These are phyloP conservation scores for Candida nonsorbophila DNA, from an alignment of 805 yeast species.

Conservation along the genomic window DNA sequence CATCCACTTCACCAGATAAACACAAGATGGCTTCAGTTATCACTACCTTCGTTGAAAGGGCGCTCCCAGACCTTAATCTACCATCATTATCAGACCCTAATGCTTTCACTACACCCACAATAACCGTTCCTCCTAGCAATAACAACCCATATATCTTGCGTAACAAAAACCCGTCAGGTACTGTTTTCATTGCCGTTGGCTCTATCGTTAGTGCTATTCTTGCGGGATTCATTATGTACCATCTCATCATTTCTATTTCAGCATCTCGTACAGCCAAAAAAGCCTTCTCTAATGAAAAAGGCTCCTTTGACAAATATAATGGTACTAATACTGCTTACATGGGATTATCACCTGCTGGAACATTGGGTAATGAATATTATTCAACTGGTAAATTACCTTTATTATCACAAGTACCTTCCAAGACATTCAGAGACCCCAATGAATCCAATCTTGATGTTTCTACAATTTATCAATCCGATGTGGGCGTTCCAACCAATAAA, in stretches of 20 bases:
- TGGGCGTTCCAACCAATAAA: slow-evolving; percentile 25
- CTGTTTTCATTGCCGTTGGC: slow-evolving; percentile 81
- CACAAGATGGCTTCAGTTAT: slow-evolving; percentile 6
- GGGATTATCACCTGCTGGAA: slow-evolving; percentile 18
- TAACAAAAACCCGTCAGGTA: slow-evolving; percentile 58
- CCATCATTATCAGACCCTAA: slow-evolving; percentile 11
- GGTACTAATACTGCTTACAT: slow-evolving; percentile 9
- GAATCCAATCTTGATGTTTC: slow-evolving; percentile 22
- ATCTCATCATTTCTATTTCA: slow-evolving; percentile 40
- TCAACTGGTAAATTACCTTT: slow-evolving; percentile 32
- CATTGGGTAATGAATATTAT: slow-evolving; percentile 12
- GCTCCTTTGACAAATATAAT: slow-evolving; percentile 18
- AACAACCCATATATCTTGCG: slow-evolving; percentile 62
- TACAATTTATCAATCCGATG: slow-evolving; percentile 27
- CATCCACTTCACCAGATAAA: slow-evolving; percentile 1
- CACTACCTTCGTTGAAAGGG: slow-evolving; percentile 7
- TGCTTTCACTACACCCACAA: slow-evolving; percentile 40
- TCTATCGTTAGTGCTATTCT: slow-evolving; percentile 57
- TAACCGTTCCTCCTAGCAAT: slow-evolving; percentile 52
- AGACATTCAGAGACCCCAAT: slow-evolving; percentile 9
- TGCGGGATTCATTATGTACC: slow-evolving; percentile 47
- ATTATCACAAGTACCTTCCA: slow-evolving; percentile 17
- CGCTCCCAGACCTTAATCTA: slow-evolving; percentile 10
- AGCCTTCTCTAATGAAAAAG: slow-evolving; percentile 28
- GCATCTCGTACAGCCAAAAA: slow-evolving; percentile 51